Base-by-base conservation (phyloP, 2,329 filamentous ascomycete genomes). In the Colletotrichum sp. region DNA sequence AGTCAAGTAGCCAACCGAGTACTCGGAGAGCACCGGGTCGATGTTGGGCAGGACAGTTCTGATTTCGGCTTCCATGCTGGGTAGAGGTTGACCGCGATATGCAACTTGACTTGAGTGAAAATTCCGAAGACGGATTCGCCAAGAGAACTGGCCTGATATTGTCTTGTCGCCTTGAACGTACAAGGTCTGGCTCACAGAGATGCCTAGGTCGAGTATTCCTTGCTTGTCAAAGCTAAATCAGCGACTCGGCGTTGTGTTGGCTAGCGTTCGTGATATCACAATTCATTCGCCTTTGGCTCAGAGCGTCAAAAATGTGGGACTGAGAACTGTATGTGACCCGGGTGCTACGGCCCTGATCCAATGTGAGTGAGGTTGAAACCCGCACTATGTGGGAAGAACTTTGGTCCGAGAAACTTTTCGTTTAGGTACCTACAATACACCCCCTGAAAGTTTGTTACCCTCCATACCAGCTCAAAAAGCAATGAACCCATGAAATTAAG, bases 1-100 rank as follows among this genome's bases (percentile, higher is more conserved):
- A 81, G 93, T 96, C 80, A 99, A 90, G 83, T 98, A 99, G 73
- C 97, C 97, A 78, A 95, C 95, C 58, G 96, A 97, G 86, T 98
- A 98, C 86, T 98, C 95, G 64, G 95, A 96, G 79, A 98, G 89
- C 77, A 98, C 90, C 74, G 94, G 95, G 86, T 98, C 96, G 79
- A 98, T 95, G 82, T 94, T 94, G 77, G 96, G 96, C 79, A 98
- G 91, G 79, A 95, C 92, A 76, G 93, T 89, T 87, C 94, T 94
- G 83, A 98, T 95, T 87, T 98, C 95, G 81, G 94, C 90, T 85
- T 98, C 96, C 96, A 98, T 98, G 78, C 76, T 85, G 14, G 36
- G 38, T 6, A 66, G 18, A 28, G 36, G 30, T 6, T 59, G 18
- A 34, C 32, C n/a, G 24, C 18, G 38, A 21, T 58, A 13, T 28